Base-by-base conservation (phyloP, 2,329 filamentous ascomycete species). In the Phialophora expanda region DNA sequence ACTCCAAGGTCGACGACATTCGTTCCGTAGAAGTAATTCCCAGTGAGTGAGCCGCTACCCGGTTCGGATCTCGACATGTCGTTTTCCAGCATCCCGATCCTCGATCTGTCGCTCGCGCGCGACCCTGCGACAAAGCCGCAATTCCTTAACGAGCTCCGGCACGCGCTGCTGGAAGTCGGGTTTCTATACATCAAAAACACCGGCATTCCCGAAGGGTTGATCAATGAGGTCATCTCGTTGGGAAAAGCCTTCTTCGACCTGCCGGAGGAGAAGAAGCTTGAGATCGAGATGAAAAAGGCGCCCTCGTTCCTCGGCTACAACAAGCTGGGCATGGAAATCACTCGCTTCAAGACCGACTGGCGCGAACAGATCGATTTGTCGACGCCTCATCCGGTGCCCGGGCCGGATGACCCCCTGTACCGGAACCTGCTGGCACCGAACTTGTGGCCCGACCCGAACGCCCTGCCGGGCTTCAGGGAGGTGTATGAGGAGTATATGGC, bases 301-400 rank as follows among this genome's bases (percentile, higher is more conserved):
- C 84, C 86, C 3, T 90, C 88, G 8, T 92, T 92, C 77, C 82
- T 92, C 20, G 76, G 76, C 51, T 78, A 75, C 70, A 76, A 75
- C 69, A 75, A 81, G 77, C 77, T 85, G 48, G 83, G 84, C 66
- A 84, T 84, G 71, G 84, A 86, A 74, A 85, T 85, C 73, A 96
- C 92, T 4, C 91, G 90, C 22, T 87, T 89, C 70, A 85, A 86
- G 57, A 84, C 87, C 72, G 92, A 96, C 78, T 90, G 93, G 81
- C 85, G 92, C 59, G 92, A 96, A 76, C 92, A 96, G 76, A 89
- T 96, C 68, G 92, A 96, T 77, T 85, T 96, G 59, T 92, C 90
- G 0, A 96, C 92, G 0, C 88, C 91, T 60, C 91, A 95, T 72
- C 82, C 88, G 0, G 57, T 89, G 1, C 91, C 90, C 0, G 78